Percentiles rank a stretch among this genome's conserved stretches.
These are phyloP conservation scores for Penicillium verrucosum DNA, from an alignment of 2,329 filamentous ascomycete species.

Conservation along the genomic window DNA sequence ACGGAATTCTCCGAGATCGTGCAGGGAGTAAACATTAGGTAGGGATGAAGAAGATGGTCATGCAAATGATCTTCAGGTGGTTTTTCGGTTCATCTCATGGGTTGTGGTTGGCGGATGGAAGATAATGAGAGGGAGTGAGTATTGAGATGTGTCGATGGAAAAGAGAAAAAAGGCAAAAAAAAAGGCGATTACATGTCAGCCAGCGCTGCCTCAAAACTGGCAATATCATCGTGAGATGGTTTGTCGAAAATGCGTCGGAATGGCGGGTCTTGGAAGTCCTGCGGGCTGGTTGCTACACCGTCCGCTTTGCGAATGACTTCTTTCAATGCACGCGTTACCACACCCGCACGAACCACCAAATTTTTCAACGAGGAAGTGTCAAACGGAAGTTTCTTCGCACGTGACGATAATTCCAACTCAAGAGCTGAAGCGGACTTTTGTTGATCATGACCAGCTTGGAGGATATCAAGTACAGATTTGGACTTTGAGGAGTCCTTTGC, in stretches of 20 bases:
- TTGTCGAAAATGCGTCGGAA: constrained; percentile 50
- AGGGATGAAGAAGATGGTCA: constrained; percentile 14
- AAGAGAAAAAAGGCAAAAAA: neutral
- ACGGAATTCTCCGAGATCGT: neutral
- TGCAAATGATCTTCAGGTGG: constrained; percentile 9
- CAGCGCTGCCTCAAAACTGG: constrained; percentile 28
- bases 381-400: constrained; percentile 58
- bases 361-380: constrained; percentile 63
- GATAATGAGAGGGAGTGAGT: constrained; percentile 13
- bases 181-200: constrained; percentile 19
- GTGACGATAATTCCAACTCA: constrained; percentile 24
- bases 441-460: constrained; percentile 49
- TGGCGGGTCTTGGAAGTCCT: constrained; percentile 40
- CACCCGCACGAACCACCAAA: constrained; percentile 54
- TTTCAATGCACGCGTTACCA: constrained; percentile 49
- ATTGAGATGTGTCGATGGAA: neutral
- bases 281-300: constrained; percentile 38
- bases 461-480: constrained; percentile 60
- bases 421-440: constrained; percentile 26
- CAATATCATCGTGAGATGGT: constrained; percentile 34
- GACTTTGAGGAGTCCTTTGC: constrained; percentile 59
- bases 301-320: constrained; percentile 51
- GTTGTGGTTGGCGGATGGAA: constrained; percentile 2
- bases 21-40: constrained; percentile 5
- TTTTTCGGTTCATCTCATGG: constrained; percentile 11